Conservation (phyloP, 2,329 filamentous ascomycete genomes). For the Fusarium sp. region DNA sequence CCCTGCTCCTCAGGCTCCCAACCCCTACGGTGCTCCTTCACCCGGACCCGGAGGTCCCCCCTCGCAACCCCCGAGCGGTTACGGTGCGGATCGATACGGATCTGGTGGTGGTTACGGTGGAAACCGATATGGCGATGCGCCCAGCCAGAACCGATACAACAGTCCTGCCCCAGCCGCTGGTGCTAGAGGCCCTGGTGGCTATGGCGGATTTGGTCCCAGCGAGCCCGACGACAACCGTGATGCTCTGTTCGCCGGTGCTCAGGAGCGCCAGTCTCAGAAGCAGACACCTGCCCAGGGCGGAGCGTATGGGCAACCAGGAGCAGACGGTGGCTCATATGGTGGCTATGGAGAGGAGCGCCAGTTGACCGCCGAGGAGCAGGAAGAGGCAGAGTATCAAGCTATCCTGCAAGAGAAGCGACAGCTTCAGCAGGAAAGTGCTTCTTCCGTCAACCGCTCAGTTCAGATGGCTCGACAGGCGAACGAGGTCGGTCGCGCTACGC, state of each 20-base stretch:
- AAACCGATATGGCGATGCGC: constrained; percentile 64
- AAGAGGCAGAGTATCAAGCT: constrained; percentile 77
- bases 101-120: constrained; percentile 62
- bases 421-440: constrained; percentile 79
- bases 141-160: constrained; percentile 68
- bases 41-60: constrained; percentile 38
- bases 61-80: constrained; percentile 55
- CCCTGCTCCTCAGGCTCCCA: constrained; percentile 43
- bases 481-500: constrained; percentile 74
- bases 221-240: constrained; percentile 68
- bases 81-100: constrained; percentile 67
- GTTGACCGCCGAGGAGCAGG: constrained; percentile 84
- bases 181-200: constrained; percentile 66
- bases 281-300: constrained; percentile 41
- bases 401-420: constrained; percentile 68
- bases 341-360: constrained; percentile 78
- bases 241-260: constrained; percentile 71
- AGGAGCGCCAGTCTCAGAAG: constrained; percentile 61
- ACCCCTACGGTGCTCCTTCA: constrained; percentile 40
- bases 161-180: constrained; percentile 50
- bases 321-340: constrained; percentile 53
- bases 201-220: constrained; percentile 68
- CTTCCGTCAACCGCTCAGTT: constrained; percentile 54
- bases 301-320: constrained; percentile 44
- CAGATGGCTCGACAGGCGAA: constrained; percentile 59